Conservation (phyloP, 2,329 filamentous ascomycete species). For the Hymenoscyphus infarciens region DNA sequence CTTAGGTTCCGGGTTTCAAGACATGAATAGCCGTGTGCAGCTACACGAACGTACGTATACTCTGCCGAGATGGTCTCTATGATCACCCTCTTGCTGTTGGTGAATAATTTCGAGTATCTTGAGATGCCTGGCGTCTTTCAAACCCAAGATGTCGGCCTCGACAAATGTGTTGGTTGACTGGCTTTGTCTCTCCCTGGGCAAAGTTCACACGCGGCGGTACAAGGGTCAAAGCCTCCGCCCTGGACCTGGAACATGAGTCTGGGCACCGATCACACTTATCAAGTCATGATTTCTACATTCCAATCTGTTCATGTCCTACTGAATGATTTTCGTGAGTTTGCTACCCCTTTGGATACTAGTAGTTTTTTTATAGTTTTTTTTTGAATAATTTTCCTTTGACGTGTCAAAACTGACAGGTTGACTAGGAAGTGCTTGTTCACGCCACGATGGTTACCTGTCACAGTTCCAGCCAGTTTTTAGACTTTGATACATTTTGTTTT, state of each 20-base stretch:
- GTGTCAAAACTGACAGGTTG: not conserved
- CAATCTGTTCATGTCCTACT: not conserved
- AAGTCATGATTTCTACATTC: not conserved
- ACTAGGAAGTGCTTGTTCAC: not conserved
- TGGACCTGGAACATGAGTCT: not conserved
- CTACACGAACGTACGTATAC: not conserved
- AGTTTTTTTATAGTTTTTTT: not conserved
- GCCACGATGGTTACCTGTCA: not conserved
- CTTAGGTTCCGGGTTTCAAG: slow-evolving; percentile 4
- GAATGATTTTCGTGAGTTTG: not conserved
- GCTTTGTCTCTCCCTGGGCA: not conserved
- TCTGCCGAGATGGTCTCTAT: not conserved
- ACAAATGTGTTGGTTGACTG: not conserved
- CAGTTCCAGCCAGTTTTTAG: not conserved
- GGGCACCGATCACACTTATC: not conserved
- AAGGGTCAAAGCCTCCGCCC: not conserved
- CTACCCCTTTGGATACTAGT: not conserved
- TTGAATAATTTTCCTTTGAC: not conserved
- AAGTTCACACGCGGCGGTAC: not conserved
- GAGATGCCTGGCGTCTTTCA: not conserved
- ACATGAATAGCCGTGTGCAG: slow-evolving; percentile 2
- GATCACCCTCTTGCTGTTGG: not conserved
- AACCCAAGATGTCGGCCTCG: not conserved
- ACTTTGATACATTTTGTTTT: not conserved
- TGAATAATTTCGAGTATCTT: not conserved